These are phyloP conservation scores for Chlorella sorokiniana DNA, from an alignment of 139 green algal species.

Conservation along the genomic window DNA sequence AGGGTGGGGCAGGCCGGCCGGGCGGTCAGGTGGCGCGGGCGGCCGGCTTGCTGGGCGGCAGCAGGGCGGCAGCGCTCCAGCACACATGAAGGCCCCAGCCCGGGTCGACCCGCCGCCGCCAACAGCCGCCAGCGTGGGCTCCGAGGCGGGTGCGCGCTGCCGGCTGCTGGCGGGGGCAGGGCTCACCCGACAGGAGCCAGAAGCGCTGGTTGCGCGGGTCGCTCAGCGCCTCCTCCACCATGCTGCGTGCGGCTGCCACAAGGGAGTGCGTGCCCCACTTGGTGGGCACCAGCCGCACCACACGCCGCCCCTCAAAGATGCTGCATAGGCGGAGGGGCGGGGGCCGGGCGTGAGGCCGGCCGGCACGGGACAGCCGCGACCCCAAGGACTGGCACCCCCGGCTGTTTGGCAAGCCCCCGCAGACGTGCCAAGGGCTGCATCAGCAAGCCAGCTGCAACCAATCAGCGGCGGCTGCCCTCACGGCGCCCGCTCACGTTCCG, in stretches of 20 bases:
- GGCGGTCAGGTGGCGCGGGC: background rate
- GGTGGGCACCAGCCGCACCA: background rate
- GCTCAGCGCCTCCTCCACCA: slow-evolving; percentile 39
- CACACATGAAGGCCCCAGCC: no score
- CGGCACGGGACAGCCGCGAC: no score
- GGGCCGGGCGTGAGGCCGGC: background rate
- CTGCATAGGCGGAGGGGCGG: background rate
- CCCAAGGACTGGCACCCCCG: no score
- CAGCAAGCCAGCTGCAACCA: no score
- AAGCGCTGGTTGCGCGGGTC: slow-evolving; percentile 49
- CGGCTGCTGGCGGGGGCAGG: background rate
- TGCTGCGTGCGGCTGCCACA: slow-evolving; percentile 28
- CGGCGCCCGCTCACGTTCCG: background rate
- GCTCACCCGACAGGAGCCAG: slow-evolving; percentile 38
- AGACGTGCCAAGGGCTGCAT: no score
- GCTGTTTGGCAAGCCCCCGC: no score
- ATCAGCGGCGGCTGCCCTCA: no score
- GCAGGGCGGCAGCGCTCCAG: no score
- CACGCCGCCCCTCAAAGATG: background rate
- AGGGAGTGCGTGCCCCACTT: slow-evolving; percentile 22
- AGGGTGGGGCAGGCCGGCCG: background rate
- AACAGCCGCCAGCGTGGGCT: no score
- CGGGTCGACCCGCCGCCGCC: no score
- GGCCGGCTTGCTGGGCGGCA: background rate
- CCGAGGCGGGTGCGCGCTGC: no score